These are phyloP conservation scores for Tripterygium wilfordii DNA, from an alignment of 177 flowering plant genomes.

Conservation along the genomic window DNA sequence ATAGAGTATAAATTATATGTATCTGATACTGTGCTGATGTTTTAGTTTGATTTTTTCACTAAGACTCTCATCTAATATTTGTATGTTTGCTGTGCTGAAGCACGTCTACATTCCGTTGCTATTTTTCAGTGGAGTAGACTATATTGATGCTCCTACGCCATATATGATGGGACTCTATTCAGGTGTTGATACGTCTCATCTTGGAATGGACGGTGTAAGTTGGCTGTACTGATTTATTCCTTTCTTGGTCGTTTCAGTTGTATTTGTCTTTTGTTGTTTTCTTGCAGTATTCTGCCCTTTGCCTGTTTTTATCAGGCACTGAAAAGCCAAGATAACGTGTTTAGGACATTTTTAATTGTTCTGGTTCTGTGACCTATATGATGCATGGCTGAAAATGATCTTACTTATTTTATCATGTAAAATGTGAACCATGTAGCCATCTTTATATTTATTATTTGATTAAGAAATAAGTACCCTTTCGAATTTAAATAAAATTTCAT, in stretches of 20 bases:
- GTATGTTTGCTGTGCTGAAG: conserved; percentile 66
- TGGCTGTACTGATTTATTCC: too few relatives aligned
- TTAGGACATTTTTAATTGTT: neutral
- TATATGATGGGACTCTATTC: conserved; percentile 99
- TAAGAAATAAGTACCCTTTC: too few relatives aligned
- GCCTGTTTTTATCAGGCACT: too few relatives aligned
- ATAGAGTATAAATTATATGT: too few relatives aligned
- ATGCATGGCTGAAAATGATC: too few relatives aligned
- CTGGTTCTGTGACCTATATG: neutral
- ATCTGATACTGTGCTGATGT: too few relatives aligned
- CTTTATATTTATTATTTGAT: too few relatives aligned
- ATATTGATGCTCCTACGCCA: conserved; percentile 99
- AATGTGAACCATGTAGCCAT: too few relatives aligned
- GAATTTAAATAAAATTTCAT: too few relatives aligned
- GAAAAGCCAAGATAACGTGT: too few relatives aligned
- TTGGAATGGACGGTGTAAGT: conserved; percentile 98
- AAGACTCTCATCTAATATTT: conserved; percentile 30
- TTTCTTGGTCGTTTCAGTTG: neutral
- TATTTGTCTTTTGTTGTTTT: neutral
- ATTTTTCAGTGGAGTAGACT: conserved; percentile 99
- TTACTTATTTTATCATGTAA: too few relatives aligned
- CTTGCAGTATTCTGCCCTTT: too few relatives aligned
- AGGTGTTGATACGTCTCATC: conserved; percentile 82
- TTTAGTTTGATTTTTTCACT: neutral
- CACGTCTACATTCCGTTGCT: conserved; percentile 99